Percentiles rank a stretch among this genome's conserved stretches.
Evolutionary conservation across 2,329 filamentous ascomycete genomes (phyloP).

Genomic region (Dothideomycetidae sp.): DNA sequence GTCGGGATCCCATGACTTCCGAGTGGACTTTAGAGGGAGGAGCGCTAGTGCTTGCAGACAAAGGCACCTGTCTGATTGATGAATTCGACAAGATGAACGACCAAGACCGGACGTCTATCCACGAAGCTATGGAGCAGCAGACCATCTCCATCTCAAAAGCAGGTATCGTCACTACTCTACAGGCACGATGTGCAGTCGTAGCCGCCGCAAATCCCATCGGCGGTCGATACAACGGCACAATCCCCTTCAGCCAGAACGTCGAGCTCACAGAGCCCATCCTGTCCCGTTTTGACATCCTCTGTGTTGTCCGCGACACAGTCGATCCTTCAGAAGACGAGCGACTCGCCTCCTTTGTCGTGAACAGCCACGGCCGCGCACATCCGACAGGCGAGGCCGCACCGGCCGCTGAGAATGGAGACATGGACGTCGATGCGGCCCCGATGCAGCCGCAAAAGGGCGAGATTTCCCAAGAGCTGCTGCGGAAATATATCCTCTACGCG

Average conservation of each 20-base stretch:
- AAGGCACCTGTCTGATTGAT: conserved; percentile 89
- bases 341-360: conserved; percentile 85
- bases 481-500: conserved; percentile 95
- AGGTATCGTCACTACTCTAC: conserved; percentile 91
- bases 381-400: conserved; percentile 33
- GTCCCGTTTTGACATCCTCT: conserved; percentile 95
- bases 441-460: conserved; percentile 42
- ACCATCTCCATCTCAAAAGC: conserved; percentile 98
- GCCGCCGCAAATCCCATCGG: conserved; percentile 94
- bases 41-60: conserved; percentile 85
- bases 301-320: conserved; percentile 88
- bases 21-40: conserved; percentile 98
- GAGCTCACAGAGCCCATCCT: conserved; percentile 94
- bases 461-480: conserved; percentile 76
- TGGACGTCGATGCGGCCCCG: conserved; percentile 42
- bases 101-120: conserved; percentile 92
- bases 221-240: conserved; percentile 89
- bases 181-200: conserved; percentile 90
- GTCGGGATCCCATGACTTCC: conserved; percentile 83
- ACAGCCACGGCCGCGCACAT: conserved; percentile 84
- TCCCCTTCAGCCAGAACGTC: conserved; percentile 91
- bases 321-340: conserved; percentile 87
- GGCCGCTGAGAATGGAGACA: conserved; percentile 35
- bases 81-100: conserved; percentile 99
- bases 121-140: conserved; percentile 99